Base-by-base conservation (phyloP, 805 yeast species). In the Cyberlindnera meyerae region DNA sequence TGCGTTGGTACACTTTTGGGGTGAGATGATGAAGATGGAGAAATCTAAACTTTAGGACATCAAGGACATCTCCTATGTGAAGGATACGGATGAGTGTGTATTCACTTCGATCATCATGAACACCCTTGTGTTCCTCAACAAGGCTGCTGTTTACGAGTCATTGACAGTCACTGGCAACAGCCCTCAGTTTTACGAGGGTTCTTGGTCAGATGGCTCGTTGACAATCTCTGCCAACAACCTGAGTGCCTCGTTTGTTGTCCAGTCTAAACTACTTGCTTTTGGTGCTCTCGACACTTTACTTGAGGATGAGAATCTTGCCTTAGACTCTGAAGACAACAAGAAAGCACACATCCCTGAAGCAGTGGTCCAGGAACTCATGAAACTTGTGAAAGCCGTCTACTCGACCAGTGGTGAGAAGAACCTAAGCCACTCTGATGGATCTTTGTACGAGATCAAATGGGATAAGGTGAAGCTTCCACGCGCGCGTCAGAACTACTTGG, bases 291-390 rank as follows among this genome's bases (percentile, higher is more conserved):
- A 51, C 6, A 52, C 55, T 6, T 40, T 69, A 2, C 49, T 73
- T 13, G 44, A 44, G 26, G 51, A 52, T 16, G 51, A 54, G 1
- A 37, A 57, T 0, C 55, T 63, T 13, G 42, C 30, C 8, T 29
- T 49, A n/a, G 42, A 16, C 18, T 37, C 54, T 5, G 41, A 52
- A 11, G 55, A 47, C 8, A 40, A 47, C 5, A 45, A 51, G 13
- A 47, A 51, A 7, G 9, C 22, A 8, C 22, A 8, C n/a, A 43
- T 63, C 3, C 70, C 70, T 6, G 56, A 57, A 20, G 50, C 58
- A 1, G 60, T 77, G 4, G 60, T 74, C 31, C 72, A 71, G 18
- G 71, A 70, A 39, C 35, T 76, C 2, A 56, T 76, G 13, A 54
- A 62, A 3, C 60, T 78, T 28, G 53, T 73, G 21, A 66, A 65